These are phyloP conservation scores for Phytophthora pisi DNA, from an alignment of 352 stramenopile genomes.

Conservation along the genomic window DNA sequence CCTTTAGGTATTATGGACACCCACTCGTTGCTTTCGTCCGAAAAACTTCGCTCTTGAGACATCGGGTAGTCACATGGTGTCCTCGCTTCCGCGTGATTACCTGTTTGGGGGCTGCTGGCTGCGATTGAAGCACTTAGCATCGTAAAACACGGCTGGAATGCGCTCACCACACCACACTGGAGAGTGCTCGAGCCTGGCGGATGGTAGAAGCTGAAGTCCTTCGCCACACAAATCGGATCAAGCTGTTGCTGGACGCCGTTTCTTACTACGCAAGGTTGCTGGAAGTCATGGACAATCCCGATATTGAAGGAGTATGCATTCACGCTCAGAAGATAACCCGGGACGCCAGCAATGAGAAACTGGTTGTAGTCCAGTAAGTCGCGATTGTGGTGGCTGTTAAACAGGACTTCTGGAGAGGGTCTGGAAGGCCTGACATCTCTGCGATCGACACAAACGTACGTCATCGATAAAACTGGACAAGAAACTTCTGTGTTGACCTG, in stretches of 20 bases:
- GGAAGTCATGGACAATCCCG: constrained; percentile 59
- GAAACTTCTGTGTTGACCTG: constrained; percentile 41
- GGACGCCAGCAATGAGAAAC: constrained; percentile 55
- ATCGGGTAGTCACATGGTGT: background rate
- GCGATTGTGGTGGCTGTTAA: constrained; percentile 58
- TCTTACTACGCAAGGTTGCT: constrained; percentile 16
- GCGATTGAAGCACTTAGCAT: constrained; percentile 19
- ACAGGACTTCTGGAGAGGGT: constrained; percentile 24
- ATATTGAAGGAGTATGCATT: constrained; percentile 80
- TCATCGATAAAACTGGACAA: constrained; percentile 51
- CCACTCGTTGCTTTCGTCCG: constrained; percentile 18
- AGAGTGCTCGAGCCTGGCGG: constrained; percentile 15
- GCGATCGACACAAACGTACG: constrained; percentile 49
- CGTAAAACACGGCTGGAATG: constrained; percentile 76
- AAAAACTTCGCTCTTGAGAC: constrained; percentile 1
- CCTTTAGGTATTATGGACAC: constrained; percentile 58
- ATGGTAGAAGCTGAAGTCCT: constrained; percentile 60
- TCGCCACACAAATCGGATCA: constrained; percentile 52
- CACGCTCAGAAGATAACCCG: constrained; percentile 55
- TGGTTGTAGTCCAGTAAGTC: constrained; percentile 59
- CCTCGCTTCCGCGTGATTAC: constrained; percentile 24
- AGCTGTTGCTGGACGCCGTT: background rate
- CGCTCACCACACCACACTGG: constrained; percentile 60
- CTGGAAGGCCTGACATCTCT: background rate
- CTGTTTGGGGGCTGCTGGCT: constrained; percentile 2